Evolutionary conservation across 331 rosid species (phyloP), one percentile per base, ranked within the genome.

Genomic region (Malus hybrid): DNA sequence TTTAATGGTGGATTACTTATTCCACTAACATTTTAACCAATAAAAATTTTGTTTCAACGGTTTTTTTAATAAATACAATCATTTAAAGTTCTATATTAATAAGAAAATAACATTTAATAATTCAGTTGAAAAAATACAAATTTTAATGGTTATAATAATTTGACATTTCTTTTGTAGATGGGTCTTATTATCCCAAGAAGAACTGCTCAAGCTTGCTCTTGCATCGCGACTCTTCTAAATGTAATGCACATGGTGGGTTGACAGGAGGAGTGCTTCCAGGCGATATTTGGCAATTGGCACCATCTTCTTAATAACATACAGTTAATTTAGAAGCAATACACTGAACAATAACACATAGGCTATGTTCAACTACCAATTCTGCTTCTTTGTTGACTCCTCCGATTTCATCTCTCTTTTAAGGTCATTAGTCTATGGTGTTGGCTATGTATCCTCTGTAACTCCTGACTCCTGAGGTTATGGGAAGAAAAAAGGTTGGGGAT

Each of bases 181-280:
- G 10, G 9, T 36, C 18, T 70, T 6, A 31, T 7, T 16, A 67
- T 77, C 1, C 24, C 83, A 91, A 87, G 69, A 87, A 87, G 85
- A 87, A 72, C 83, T 91, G 85, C 95, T 91, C 54, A 91, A 89
- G 82, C 74, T 89, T 83, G 76, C 77, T 91, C 82, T 75, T 91
- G 83, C 97, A 91, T 56, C 97, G 85, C 6, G 97, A 91, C 73
- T 79, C 95, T 76, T 83, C 95, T 39, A 91, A 91, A 82, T 86
- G 93, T 91, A 73, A 90, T 86, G 33, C 19, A 11, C 12, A 5
- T 54, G 31, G 1, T 24, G 32, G 36, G 19, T 61, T 61, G 66
- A 61, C 9, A 13, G 19, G 39, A 33, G 8, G 36, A 28, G 14
- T 61, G 36, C 66, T 24, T 27, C 6, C 18, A 14, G 7, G 13